A percentile compares a stretch with the other conserved stretches of the same genome.
Evolutionary conservation across 176 grass and related monocot genomes (phyloP).

Genomic region (Bonia amplexicaulis): DNA sequence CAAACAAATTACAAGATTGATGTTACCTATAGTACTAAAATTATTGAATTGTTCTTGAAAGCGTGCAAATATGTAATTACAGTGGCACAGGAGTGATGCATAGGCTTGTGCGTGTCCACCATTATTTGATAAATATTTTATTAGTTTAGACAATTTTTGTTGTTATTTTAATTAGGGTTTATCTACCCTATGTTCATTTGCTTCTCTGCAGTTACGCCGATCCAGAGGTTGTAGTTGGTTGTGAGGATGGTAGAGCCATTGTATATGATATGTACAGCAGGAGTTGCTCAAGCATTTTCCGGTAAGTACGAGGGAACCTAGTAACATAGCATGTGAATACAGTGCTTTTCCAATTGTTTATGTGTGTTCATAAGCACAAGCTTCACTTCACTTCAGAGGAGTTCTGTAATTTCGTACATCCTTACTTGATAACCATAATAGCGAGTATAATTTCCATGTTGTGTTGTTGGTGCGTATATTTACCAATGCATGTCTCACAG

Average conservation of each 20-base stretch:
- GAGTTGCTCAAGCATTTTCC: constrained; percentile 74
- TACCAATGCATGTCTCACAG: background rate
- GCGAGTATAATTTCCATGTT: background rate
- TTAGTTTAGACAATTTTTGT: constrained; percentile 7
- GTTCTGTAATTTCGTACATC: background rate
- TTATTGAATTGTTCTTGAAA: constrained; percentile 4
- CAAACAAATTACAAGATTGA: constrained; percentile 11
- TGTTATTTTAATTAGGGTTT: constrained; percentile 1
- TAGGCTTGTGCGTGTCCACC: background rate
- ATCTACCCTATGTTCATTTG: constrained; percentile 30
- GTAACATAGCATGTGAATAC: background rate
- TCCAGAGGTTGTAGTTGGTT: constrained; percentile 89
- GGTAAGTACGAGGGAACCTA: constrained; percentile 25
- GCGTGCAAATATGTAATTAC: background rate
- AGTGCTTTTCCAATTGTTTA: background rate
- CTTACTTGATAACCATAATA: background rate
- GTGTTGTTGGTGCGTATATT: background rate
- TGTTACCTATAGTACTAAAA: constrained; percentile 2
- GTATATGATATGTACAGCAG: constrained; percentile 98
- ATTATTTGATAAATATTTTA: constrained; percentile 2
- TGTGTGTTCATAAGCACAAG: background rate
- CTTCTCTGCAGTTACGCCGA: constrained; percentile 55
- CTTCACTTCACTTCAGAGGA: background rate
- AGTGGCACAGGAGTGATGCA: background rate
- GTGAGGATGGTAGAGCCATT: constrained; percentile 82